phyloP scores from a whole-genome alignment of 176 grass and related monocot genomes.

The Lolium perenne region DNA sequence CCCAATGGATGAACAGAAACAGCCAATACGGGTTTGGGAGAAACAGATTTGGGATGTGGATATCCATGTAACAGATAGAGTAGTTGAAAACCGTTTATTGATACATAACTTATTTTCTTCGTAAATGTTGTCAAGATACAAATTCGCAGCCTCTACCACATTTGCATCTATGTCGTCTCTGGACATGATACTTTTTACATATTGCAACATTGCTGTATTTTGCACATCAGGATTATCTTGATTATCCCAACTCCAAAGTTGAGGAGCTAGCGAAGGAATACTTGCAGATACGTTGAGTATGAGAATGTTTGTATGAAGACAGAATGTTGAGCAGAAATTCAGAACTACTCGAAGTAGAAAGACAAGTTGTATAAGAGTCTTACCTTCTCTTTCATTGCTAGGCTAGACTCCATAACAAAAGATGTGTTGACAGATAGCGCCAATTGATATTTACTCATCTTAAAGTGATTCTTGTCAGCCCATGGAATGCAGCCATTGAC shows the following conservation, averaged over 20 bases:
- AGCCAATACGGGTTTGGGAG: background rate
- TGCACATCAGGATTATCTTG: conserved; percentile 1
- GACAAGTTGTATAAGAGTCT: background rate
- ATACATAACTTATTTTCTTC: background rate
- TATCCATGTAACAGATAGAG: background rate
- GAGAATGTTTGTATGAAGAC: background rate
- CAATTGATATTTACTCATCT: background rate
- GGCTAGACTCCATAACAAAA: background rate
- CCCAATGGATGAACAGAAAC: background rate
- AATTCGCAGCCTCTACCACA: background rate
- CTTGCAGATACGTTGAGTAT: background rate
- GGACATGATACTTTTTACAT: background rate
- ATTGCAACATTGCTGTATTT: background rate
- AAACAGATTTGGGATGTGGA: background rate
- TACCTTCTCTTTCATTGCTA: background rate
- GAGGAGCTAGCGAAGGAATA: background rate
- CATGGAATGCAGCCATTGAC: background rate
- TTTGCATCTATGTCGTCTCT: background rate
- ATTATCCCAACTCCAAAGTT: background rate
- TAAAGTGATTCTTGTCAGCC: background rate
- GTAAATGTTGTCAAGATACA: background rate
- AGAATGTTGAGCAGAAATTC: background rate
- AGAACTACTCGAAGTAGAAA: background rate
- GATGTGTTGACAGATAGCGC: background rate
- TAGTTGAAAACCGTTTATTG: background rate